Base-by-base conservation (phyloP, 2,329 filamentous ascomycete genomes). In the Phoma herbarum region DNA sequence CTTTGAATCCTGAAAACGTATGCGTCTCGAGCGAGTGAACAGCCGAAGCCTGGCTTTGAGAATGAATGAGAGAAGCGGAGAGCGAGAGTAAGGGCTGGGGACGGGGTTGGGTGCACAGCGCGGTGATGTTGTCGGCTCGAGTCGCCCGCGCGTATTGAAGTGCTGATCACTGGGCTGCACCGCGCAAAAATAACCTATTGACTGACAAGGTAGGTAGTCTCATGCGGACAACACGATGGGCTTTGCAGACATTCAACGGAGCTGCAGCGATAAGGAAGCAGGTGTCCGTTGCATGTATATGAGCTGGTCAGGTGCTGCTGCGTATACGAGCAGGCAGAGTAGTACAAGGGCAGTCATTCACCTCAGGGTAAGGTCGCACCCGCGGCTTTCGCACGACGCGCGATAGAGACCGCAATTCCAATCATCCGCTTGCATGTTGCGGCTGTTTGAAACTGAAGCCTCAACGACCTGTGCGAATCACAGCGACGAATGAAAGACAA, bases 111-210 rank as follows among this genome's bases (percentile, higher is more conserved):
- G 61, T 63, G 66, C 35, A 39, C n/a, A 4, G 18, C 35, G 35
- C 35, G 35, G 35, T 51, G 52, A 26, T 70, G 69, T 66, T 63
- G 59, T 65, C 65, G 55, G 37, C 42, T 65, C 4, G 62, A 56
- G 60, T 59, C 56, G 45, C 44, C 22, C 33, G 33, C 31, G 25
- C 33, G 33, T 39, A 41, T 61, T 57, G 55, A 57, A 35, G 52
- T 59, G 70, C 64, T 71, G 68, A 71, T 74, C 70, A 69, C 57
- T 67, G 63, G 45, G 50, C 31, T 53, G 64, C 66, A 64, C 59
- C 57, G 62, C 62, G 61, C 69, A 67, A 66, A 65, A 72, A 69
- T 59, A 39, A 49, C 46, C 22, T 53, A 59, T 50, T 52, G 48
- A 37, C 55, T 8, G 47, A 48, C 49, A 41, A 31, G 52, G 44